Conservation (phyloP, 2,329 filamentous ascomycete species). For the Apiospora pterosperma region DNA sequence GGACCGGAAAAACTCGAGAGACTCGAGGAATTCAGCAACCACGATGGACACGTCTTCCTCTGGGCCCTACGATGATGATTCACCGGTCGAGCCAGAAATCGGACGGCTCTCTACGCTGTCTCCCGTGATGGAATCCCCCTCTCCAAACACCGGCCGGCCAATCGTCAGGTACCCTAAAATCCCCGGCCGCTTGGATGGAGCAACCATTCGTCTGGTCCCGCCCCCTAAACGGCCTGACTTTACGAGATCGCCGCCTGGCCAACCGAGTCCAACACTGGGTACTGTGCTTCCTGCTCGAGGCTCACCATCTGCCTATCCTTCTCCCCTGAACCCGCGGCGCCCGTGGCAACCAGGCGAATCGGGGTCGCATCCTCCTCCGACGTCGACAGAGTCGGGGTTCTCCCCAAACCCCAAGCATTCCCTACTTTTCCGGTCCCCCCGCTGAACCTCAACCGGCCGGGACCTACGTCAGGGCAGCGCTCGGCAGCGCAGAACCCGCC, state of each 20-base stretch:
- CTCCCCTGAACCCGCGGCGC: constrained; percentile 20
- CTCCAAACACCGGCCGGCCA: constrained; percentile 26
- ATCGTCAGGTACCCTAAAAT: constrained; percentile 29
- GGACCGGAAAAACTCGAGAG: constrained; percentile 23
- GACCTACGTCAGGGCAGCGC: background rate
- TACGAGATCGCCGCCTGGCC: constrained; percentile 31
- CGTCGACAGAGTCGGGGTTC: constrained; percentile 21
- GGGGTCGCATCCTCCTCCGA: constrained; percentile 6
- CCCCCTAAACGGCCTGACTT: constrained; percentile 31
- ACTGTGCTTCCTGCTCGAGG: constrained; percentile 20
- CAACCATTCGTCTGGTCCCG: constrained; percentile 25
- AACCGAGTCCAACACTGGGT: constrained; percentile 42
- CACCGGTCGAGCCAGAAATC: constrained; percentile 26
- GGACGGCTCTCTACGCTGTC: constrained; percentile 35
- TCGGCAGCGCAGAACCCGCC: constrained; percentile 5
- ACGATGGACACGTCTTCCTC: constrained; percentile 31
- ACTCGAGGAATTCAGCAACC: constrained; percentile 32
- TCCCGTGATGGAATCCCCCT: constrained; percentile 46
- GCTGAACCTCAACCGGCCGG: constrained; percentile 9
- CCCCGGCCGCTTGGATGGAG: constrained; percentile 22
- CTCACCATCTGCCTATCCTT: constrained; percentile 20
- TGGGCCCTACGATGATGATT: constrained; percentile 27
- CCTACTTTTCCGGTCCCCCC: constrained; percentile 20
- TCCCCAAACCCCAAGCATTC: constrained; percentile 12
- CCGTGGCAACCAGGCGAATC: background rate